Percentiles rank a stretch among this genome's conserved stretches.
Conservation (phyloP, 805 yeast species). For the Metschnikowia amazonensis region DNA sequence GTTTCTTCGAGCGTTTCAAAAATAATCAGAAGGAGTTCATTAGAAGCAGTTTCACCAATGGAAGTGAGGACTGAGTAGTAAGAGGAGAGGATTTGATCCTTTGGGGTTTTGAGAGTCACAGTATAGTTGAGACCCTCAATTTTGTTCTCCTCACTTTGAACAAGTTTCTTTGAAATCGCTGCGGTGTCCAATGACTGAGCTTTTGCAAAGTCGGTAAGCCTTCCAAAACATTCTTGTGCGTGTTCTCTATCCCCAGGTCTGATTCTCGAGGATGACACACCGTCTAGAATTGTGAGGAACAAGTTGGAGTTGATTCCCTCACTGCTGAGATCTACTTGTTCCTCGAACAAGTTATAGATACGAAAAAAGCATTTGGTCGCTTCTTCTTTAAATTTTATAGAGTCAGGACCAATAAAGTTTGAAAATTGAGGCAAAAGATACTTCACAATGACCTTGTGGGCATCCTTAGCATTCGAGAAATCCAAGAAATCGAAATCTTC, state of each 20-base stretch:
- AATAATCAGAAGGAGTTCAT: slow-evolving; percentile 5
- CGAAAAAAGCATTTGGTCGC: slow-evolving; percentile 21
- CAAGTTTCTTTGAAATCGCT: not conserved
- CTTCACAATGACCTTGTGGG: slow-evolving; percentile 17
- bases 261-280: slow-evolving; percentile 5
- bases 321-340: not conserved
- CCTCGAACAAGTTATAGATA: slow-evolving; percentile 15
- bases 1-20: slow-evolving; percentile 9
- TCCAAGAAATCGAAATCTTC: slow-evolving; percentile 20
- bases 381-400: slow-evolving; percentile 17
- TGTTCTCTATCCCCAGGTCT: slow-evolving; percentile 4
- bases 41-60: not conserved
- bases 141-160: slow-evolving; percentile 6
- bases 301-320: slow-evolving; percentile 4
- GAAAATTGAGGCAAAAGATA: slow-evolving; percentile 17
- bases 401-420: slow-evolving; percentile 16
- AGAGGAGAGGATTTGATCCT: slow-evolving; percentile 5
- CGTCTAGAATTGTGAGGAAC: slow-evolving; percentile 11
- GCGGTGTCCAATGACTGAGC: not conserved
- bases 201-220: slow-evolving; percentile 4
- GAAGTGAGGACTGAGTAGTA: slow-evolving; percentile 2
- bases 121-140: not conserved
- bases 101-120: slow-evolving; percentile 1
- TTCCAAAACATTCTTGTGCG: not conserved
- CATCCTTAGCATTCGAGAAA: slow-evolving; percentile 20